Evolutionary conservation across 2,329 filamentous ascomycete genomes (phyloP).

Genomic region (Cladosporium cucumerinum): DNA sequence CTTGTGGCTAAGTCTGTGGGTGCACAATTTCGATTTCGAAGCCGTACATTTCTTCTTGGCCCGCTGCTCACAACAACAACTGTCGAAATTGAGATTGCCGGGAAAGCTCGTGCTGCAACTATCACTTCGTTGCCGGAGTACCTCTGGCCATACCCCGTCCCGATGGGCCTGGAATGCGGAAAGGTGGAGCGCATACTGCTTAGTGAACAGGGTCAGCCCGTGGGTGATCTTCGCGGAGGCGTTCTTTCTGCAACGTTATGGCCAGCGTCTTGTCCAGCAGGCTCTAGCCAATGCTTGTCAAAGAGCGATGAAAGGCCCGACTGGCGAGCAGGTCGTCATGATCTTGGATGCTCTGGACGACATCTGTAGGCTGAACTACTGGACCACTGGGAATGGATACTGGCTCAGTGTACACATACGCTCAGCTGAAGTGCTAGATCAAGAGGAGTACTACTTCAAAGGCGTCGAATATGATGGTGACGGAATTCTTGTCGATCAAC

Average conservation of each 20-base stretch:
- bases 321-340: neutral
- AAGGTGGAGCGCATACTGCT: neutral
- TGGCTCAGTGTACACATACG: neutral
- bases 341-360: neutral
- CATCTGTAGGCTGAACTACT: neutral
- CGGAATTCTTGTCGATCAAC: neutral
- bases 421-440: neutral
- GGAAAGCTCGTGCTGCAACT: neutral
- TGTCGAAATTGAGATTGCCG: neutral
- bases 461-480: neutral
- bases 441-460: neutral
- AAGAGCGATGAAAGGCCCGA: neutral
- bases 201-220: neutral
- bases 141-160: neutral
- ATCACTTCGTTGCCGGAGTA: neutral
- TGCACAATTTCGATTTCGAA: neutral
- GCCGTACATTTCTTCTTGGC: neutral
- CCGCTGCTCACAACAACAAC: neutral
- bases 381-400: neutral
- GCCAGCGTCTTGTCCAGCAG: neutral
- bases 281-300: neutral
- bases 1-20: neutral
- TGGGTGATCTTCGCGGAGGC: neutral
- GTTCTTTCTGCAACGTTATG: neutral
- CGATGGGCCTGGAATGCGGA: neutral